Base-by-base conservation (phyloP, 345 rosid genomes). In the Trapa bicornis region DNA sequence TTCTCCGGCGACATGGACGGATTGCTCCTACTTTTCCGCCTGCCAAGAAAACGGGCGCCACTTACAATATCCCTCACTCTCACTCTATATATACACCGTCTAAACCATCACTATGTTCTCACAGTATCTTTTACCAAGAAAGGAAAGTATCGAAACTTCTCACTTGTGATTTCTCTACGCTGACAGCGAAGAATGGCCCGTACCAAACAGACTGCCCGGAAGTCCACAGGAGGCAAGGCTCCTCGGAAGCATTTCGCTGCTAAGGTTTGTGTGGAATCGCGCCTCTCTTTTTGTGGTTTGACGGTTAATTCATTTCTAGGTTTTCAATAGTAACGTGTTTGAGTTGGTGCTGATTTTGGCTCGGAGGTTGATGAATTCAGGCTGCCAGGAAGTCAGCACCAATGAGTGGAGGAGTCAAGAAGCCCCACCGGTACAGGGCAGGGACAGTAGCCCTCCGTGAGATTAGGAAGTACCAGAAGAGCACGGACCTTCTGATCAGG, bases 301-400 rank as follows among this genome's bases (percentile, higher is more conserved):
- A 16, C 12, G 33, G 32, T 41, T 36, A 6, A 29, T 6, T n/a
- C 11, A 47, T 6, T 13, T 35, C 37, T 33, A 42, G 58, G 50
- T 1, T 15, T 37, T 50, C 56, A 22, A 22, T 22, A 3, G 61
- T 35, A 2, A 0, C 36, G 39, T 11, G 42, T 15, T 45, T 10
- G 68, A 6, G 35, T 57, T 29, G 9, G 35, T 22, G 61, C 32
- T 29, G 1, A 29, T 56, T 56, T 50, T n/a, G 65, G 9, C 29
- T 22, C 29, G 43, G 43, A 41, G 4, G 1, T 41, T 8, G 6
- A 41, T 41, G 6, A 22, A 15, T 62, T 5, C 12, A 88, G 91
- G 89, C 89, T 12, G 91, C 89, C n/a, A 81, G 89, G 74, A 88
- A 88, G 71, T 88, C 91, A 14, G 89, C 86, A 0, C 87, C 94